A percentile compares a stretch with the other conserved stretches of the same genome.
These are phyloP conservation scores for Xenoacremonium recifei DNA, from an alignment of 2,329 filamentous ascomycete species.

Conservation along the genomic window DNA sequence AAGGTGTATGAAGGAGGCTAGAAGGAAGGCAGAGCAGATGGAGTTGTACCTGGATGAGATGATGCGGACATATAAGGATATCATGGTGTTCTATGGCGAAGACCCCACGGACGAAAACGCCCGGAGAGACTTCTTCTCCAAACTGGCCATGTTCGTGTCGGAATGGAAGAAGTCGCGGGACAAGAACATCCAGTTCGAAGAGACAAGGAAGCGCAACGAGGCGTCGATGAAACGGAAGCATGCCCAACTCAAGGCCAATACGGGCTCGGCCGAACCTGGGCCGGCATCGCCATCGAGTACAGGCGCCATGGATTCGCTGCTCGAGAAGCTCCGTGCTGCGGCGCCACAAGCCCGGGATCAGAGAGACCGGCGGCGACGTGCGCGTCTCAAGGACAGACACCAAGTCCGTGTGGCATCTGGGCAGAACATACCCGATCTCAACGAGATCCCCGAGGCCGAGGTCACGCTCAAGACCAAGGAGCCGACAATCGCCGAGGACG, in stretches of 20 bases:
- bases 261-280: slow-evolving; percentile 46
- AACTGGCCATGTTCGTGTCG: slow-evolving; percentile 82
- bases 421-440: slow-evolving; percentile 74
- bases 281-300: slow-evolving; percentile 70
- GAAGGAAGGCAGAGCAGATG: slow-evolving; percentile 95
- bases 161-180: slow-evolving; percentile 97
- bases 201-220: slow-evolving; percentile 81
- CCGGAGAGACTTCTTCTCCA: slow-evolving; percentile 92
- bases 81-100: slow-evolving; percentile 95
- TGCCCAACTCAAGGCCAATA: slow-evolving; percentile 62
- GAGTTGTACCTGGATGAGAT: slow-evolving; percentile 91
- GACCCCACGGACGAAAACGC: slow-evolving; percentile 89
- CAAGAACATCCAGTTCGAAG: slow-evolving; percentile 85
- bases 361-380: slow-evolving; percentile 81
- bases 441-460: slow-evolving; percentile 60
- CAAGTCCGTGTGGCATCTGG: slow-evolving; percentile 88
- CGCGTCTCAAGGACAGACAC: slow-evolving; percentile 85
- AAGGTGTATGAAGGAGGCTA: slow-evolving; percentile 92
- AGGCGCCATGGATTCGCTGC: slow-evolving; percentile 91
- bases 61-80: slow-evolving; percentile 86
- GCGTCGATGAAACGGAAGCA: slow-evolving; percentile 90
- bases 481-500: slow-evolving; percentile 46
- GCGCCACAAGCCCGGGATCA: slow-evolving; percentile 88
- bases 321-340: slow-evolving; percentile 92
- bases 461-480: slow-evolving; percentile 33